These are phyloP conservation scores for Imleria badia DNA, from an alignment of 768 basidiomycete genomes.

Conservation along the genomic window DNA sequence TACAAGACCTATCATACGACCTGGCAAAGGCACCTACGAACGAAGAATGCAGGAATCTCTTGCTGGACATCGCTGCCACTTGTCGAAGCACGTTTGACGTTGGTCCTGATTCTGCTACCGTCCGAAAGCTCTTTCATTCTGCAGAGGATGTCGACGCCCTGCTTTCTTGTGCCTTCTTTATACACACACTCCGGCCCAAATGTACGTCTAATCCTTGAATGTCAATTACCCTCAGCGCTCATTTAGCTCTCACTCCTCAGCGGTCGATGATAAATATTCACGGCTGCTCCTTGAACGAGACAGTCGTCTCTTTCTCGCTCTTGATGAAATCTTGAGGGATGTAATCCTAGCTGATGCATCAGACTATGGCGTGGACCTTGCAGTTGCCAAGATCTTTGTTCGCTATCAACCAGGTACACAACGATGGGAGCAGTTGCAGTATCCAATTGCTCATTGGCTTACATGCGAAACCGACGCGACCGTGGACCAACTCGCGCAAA, in stretches of 20 bases:
- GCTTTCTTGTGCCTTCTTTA: conserved; percentile 24
- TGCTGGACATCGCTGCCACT: no score
- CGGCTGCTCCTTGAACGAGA: no score
- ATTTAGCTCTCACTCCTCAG: no score
- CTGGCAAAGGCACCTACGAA: no score
- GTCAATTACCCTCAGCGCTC: no score
- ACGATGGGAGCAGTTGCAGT: conserved; percentile 3
- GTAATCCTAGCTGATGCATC: background rate
- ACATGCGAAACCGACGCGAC: background rate
- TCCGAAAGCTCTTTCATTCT: no score
- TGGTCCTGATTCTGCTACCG: no score
- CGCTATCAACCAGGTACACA: conserved; percentile 2
- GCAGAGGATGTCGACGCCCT: no score
- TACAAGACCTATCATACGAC: no score
- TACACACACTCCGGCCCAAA: conserved; percentile 18
- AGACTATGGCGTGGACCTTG: conserved; percentile 11
- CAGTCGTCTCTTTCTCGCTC: conserved; percentile 21
- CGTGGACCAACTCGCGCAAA: background rate
- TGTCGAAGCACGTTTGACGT: no score
- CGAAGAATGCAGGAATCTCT: no score
- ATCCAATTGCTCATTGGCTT: conserved; percentile 17
- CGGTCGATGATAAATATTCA: background rate
- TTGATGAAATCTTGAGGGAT: conserved; percentile 8
- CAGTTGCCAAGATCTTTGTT: conserved; percentile 5
- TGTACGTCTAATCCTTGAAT: background rate